Percentiles rank a stretch among this genome's conserved stretches.
Conservation (phyloP, 177 flowering plant species). For the Vitis hybrid region DNA sequence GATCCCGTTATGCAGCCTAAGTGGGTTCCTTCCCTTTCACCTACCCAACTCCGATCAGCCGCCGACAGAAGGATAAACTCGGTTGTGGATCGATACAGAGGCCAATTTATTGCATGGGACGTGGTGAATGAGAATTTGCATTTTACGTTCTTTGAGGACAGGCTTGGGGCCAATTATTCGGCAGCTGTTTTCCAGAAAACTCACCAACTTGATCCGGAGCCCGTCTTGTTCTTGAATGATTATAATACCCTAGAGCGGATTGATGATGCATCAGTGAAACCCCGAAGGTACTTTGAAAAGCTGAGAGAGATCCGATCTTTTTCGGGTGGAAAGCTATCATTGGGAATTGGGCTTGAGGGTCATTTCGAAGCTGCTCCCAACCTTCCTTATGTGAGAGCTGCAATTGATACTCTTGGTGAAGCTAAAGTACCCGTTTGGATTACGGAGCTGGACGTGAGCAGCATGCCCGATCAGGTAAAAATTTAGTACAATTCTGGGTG, state of each 20-base stretch:
- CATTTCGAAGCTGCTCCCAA: conserved; percentile 34
- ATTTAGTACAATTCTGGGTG: too few species aligned
- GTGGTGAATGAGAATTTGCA: conserved; percentile 53
- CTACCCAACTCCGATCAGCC: conserved; percentile 21
- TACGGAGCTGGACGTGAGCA: conserved; percentile 20
- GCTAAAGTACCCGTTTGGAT: conserved; percentile 24
- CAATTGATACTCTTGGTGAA: conserved; percentile 15
- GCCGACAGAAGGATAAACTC: conserved; percentile 25
- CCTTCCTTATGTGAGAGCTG: conserved; percentile 20
- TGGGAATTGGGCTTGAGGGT: conserved; percentile 47
- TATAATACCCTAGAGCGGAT: conserved; percentile 39
- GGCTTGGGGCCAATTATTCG: conserved; percentile 25
- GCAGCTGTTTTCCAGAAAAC: conserved; percentile 18
- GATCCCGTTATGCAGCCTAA: conserved; percentile 25
- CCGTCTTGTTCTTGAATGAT: conserved; percentile 42
- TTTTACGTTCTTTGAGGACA: conserved; percentile 31
- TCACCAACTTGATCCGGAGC: conserved; percentile 19
- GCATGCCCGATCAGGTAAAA: conserved; percentile 19
- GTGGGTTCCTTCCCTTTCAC: conserved; percentile 35
- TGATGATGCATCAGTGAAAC: conserved; percentile 18
- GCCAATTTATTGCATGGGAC: conserved; percentile 49
- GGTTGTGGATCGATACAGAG: conserved; percentile 31
- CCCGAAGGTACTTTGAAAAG: conserved; percentile 32
- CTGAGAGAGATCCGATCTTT: conserved; percentile 16
- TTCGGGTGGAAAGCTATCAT: conserved; percentile 6